phyloP scores from a whole-genome alignment of 495 filamentous ascomycete species.

The Elasticomyces elasticus region DNA sequence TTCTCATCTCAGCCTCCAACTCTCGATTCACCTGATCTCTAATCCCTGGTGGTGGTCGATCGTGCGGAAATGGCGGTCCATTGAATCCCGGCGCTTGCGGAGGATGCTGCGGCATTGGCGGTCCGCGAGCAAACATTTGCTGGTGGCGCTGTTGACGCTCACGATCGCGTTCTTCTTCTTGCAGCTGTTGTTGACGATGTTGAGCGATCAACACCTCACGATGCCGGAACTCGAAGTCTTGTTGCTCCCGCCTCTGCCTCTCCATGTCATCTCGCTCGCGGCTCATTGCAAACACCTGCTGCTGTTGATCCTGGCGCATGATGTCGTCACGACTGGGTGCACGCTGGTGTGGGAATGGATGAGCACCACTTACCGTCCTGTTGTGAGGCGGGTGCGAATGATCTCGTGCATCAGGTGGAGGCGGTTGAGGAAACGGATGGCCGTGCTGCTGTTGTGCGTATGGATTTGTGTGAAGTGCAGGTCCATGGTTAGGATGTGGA shows the following conservation, averaged over 20 bases:
- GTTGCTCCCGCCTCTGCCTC: constrained; percentile 1
- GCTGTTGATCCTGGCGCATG: constrained; percentile 1
- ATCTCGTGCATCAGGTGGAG: constrained; percentile 4
- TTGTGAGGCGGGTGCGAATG: constrained; percentile 19
- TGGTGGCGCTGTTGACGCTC: constrained; percentile 16
- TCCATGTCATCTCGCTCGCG: constrained; percentile 10
- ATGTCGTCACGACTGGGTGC: not conserved
- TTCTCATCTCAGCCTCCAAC: constrained; percentile 10
- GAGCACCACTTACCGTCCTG: constrained; percentile 4
- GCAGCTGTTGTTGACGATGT: constrained; percentile 16
- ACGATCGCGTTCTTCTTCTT: constrained; percentile 9
- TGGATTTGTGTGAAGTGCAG: constrained; percentile 16
- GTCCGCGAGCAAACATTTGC: not conserved
- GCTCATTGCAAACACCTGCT: not conserved
- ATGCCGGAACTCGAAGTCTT: constrained; percentile 5
- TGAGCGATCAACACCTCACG: constrained; percentile 10
- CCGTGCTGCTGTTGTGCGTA: constrained; percentile 15
- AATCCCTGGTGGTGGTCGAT: not conserved
- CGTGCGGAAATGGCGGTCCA: not conserved
- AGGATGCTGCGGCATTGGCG: constrained; percentile 1
- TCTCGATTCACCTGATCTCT: constrained; percentile 13
- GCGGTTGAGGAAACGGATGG: constrained; percentile 3
- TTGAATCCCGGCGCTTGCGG: not conserved
- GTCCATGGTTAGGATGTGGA: constrained; percentile 9
- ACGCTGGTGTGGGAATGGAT: constrained; percentile 6